Percentiles rank a stretch among this genome's conserved stretches.
Evolutionary conservation across 2,329 filamentous ascomycete genomes (phyloP).

Genomic region (Colletotrichum orchidophilum): DNA sequence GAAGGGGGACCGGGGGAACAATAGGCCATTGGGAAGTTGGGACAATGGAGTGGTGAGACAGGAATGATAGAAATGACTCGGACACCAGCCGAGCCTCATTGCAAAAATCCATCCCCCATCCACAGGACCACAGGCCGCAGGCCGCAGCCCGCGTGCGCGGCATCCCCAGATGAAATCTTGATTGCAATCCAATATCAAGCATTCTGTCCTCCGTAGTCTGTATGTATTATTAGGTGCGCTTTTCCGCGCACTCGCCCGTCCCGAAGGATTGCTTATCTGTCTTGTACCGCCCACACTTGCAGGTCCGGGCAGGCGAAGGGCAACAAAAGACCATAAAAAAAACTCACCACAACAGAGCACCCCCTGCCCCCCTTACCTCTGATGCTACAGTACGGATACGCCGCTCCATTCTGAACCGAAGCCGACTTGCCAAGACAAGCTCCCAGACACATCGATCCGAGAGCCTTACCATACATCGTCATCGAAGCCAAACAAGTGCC

Average conservation of each 20-base stretch:
- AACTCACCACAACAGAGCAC: neutral
- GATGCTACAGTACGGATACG: neutral
- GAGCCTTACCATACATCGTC: neutral
- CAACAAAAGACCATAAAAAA: neutral
- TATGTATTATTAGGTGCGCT: neutral
- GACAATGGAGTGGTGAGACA: neutral
- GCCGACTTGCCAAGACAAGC: neutral
- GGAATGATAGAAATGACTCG: conserved; percentile 10
- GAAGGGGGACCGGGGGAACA: neutral
- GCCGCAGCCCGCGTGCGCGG: neutral
- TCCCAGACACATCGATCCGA: neutral
- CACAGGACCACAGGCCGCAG: neutral
- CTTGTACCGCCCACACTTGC: neutral
- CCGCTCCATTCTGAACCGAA: neutral
- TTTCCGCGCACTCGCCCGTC: neutral
- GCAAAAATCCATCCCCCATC: neutral
- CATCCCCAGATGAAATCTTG: neutral
- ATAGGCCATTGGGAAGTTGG: neutral
- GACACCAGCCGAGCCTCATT: conserved; percentile 8
- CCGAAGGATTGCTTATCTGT: neutral
- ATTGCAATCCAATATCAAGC: neutral
- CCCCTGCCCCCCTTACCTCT: neutral
- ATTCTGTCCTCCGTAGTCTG: too few relatives aligned
- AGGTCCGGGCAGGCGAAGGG: neutral
- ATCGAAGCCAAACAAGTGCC: neutral